These are phyloP conservation scores for Auriscalpium vulgare DNA, from an alignment of 768 basidiomycete genomes.

Conservation along the genomic window DNA sequence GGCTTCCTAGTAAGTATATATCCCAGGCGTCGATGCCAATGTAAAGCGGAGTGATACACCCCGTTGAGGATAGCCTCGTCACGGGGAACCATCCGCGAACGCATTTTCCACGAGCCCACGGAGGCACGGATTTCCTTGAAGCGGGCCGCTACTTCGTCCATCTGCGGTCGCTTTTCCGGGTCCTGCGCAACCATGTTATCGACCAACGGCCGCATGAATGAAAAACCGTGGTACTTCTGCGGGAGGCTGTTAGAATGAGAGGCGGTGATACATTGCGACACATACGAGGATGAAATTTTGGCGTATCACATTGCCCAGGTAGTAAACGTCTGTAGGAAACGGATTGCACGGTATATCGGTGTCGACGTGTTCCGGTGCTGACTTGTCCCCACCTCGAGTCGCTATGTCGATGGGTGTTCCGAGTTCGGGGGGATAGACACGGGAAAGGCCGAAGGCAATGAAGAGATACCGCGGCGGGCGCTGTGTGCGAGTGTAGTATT, in stretches of 20 bases:
- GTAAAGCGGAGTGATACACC: too few relatives aligned
- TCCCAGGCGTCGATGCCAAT: too few relatives aligned
- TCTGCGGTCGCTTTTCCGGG: conserved; percentile 27
- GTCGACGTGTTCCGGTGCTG: conserved; percentile 20
- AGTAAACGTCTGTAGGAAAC: conserved; percentile 21
- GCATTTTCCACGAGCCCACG: conserved; percentile 25
- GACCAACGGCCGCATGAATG: conserved; percentile 11
- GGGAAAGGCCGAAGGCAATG: conserved; percentile 24
- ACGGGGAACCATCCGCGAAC: conserved; percentile 1
- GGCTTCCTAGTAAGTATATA: too few relatives aligned
- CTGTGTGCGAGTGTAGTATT: conserved; percentile 18
- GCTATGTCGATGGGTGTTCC: conserved; percentile 9
- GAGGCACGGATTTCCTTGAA: conserved; percentile 22
- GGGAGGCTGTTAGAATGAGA: not conserved
- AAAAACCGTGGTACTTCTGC: conserved; percentile 7
- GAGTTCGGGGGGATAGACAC: conserved; percentile 8
- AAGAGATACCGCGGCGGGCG: conserved; percentile 21
- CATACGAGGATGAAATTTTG: conserved; percentile 13
- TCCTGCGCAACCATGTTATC: conserved; percentile 29
- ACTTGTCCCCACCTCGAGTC: conserved; percentile 16
- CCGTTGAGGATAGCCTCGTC: too few relatives aligned
- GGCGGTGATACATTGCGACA: not conserved
- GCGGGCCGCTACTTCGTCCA: conserved; percentile 28
- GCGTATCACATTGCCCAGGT: conserved; percentile 17
- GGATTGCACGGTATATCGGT: conserved; percentile 9